Percentiles rank a stretch among this genome's conserved stretches.
Conservation (phyloP, 768 basidiomycete genomes). For the Nevesoporus exiguus region DNA sequence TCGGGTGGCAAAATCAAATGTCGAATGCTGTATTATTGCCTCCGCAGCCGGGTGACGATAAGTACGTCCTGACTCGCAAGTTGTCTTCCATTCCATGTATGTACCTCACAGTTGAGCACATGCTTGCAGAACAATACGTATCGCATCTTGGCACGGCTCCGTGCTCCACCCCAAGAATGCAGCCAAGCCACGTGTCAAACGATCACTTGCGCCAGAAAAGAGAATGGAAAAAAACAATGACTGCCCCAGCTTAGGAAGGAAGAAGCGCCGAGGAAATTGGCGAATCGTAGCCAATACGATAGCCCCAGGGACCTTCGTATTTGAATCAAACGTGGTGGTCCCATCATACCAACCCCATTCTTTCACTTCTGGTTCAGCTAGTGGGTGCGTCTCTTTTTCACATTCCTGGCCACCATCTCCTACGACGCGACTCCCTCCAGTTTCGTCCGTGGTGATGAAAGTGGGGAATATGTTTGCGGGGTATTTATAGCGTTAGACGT, state of each 20-base stretch:
- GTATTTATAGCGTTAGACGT: background rate
- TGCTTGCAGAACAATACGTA: background rate
- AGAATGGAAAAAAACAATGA: background rate
- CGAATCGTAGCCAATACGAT: slow-evolving; percentile 6
- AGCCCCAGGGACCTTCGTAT: slow-evolving; percentile 5
- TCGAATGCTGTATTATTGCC: slow-evolving; percentile 13
- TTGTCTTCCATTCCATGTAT: slow-evolving; percentile 17
- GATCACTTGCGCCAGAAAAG: slow-evolving; percentile 1
- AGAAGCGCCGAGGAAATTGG: slow-evolving; percentile 14
- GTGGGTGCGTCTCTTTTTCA: background rate
- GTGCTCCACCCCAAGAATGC: slow-evolving; percentile 12
- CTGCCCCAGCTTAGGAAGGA: slow-evolving; percentile 15
- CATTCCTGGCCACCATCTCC: background rate
- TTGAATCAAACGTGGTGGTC: slow-evolving; percentile 8
- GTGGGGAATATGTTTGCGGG: background rate
- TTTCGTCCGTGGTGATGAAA: background rate
- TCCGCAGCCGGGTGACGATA: slow-evolving; percentile 9
- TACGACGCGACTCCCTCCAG: background rate
- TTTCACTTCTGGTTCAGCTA: slow-evolving; percentile 1
- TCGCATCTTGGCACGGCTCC: slow-evolving; percentile 3
- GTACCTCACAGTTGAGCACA: slow-evolving; percentile 10
- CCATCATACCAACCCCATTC: background rate
- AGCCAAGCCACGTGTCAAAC: background rate
- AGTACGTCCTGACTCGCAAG: background rate
- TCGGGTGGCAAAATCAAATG: slow-evolving; percentile 4